Percentiles rank a stretch among this genome's conserved stretches.
Evolutionary conservation across 352 stramenopile species (phyloP).

Genomic region (Pythium diclinum): DNA sequence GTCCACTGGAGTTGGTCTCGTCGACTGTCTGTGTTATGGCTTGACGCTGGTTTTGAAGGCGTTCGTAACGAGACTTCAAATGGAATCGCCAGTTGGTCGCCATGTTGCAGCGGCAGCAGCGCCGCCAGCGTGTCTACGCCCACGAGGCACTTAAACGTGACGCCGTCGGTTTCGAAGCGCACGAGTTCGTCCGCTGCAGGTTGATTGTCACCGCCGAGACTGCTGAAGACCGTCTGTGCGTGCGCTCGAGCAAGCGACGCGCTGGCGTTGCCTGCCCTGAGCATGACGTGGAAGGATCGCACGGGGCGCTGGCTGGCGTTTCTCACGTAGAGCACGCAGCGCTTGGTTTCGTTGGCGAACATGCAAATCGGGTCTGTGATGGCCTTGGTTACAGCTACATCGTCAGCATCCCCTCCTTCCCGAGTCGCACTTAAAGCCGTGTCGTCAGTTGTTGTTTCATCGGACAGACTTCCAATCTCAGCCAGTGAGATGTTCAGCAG

Average conservation of each 20-base stretch:
- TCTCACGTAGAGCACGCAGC: slow-evolving; percentile 47
- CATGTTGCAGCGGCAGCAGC: slow-evolving; percentile 19
- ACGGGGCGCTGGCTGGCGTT: slow-evolving; percentile 48
- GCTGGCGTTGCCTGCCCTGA: slow-evolving; percentile 11
- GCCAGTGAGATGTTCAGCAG: slow-evolving; percentile 45
- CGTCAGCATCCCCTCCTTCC: not conserved
- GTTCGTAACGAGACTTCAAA: slow-evolving; percentile 26
- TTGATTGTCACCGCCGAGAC: not conserved
- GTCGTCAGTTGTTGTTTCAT: not conserved
- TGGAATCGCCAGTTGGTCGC: slow-evolving; percentile 23
- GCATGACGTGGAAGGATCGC: slow-evolving; percentile 28
- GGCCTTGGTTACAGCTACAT: not conserved
- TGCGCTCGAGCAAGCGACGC: slow-evolving; percentile 1
- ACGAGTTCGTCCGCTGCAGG: not conserved
- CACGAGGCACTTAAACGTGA: slow-evolving; percentile 18
- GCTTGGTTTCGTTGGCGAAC: slow-evolving; percentile 66
- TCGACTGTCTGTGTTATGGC: not conserved
- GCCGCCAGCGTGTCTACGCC: not conserved
- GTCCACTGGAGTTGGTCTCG: slow-evolving; percentile 50
- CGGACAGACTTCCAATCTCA: slow-evolving; percentile 36
- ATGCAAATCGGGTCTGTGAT: slow-evolving; percentile 44
- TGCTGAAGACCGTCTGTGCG: slow-evolving; percentile 7
- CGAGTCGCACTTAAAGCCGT: not conserved
- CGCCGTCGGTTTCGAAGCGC: slow-evolving; percentile 15
- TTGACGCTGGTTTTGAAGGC: not conserved